Base-by-base conservation (phyloP, 2,329 filamentous ascomycete genomes). In the Allantophomopsis cytisporea region DNA sequence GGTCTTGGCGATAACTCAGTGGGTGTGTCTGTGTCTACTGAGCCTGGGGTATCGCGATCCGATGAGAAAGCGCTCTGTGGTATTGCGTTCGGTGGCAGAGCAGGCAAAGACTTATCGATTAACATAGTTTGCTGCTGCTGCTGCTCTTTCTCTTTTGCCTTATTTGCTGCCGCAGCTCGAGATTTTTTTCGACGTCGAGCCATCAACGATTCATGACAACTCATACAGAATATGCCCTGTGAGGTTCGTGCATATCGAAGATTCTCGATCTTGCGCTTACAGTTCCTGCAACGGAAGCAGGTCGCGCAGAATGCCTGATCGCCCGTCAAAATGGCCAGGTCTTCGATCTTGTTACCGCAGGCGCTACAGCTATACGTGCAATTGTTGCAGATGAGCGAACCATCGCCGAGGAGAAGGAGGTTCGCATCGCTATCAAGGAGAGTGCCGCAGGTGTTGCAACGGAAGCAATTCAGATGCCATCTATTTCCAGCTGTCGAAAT, bases 181-280 rank as follows among this genome's bases (percentile, higher is more conserved):
- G 81, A 80, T 59, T 85, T 87, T 64, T 96, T 95, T 54, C 86
- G 75, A 47, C 89, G 74, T 46, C 89, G 73, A 37, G 89, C 86
- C 87, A 96, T 96, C 39, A 98, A 64, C 20, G 86, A 91, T 61
- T 98, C 91, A 56, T 98, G 91, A 58, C 91, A 98, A 54, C 81
- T 87, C 91, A 98, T 98, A 65, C 91, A 98, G 58, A 98, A 96
- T 51, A 98, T 98, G 44, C 91, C 91, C 61, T 96, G 91, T 7
- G 89, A 95, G 1, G 91, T 98, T 55, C 91, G 79, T 40, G 91
- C 91, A 75, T 96, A 98, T 58, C 89, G 80, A 47, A 98, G 69
- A 58, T 98, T 98, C 62, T 98, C 91, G 44, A 98, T 98, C 67
- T 95, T 95, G 58, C 84, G 79, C 68, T 96, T 98, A 70, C 91